Conservation (phyloP, 768 basidiomycete species). For the Lyophyllum semitale region DNA sequence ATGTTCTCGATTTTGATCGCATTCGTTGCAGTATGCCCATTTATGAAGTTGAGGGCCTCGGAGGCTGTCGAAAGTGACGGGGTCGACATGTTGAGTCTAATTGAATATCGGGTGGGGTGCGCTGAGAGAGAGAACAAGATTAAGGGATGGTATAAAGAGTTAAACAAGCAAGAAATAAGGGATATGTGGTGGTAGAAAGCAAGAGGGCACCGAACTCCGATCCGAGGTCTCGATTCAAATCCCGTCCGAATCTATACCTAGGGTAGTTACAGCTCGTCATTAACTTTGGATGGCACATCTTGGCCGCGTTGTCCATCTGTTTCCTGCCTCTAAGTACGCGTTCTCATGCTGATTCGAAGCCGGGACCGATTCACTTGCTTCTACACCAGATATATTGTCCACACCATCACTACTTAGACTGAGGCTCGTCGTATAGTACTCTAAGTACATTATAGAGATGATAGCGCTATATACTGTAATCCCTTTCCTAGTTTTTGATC, state of each 20-base stretch:
- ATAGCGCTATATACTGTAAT: too few species aligned
- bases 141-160: constrained; percentile 15
- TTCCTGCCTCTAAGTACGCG: too few species aligned
- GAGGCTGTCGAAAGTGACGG: constrained; percentile 6
- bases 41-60: constrained; percentile 31
- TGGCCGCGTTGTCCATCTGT: too few species aligned
- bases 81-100: constrained; percentile 13
- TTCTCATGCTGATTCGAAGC: too few species aligned
- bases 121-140: constrained; percentile 19
- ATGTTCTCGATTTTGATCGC: constrained; percentile 54
- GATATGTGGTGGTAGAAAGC: constrained; percentile 18
- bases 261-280: too few species aligned
- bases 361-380: too few species aligned
- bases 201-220: constrained; percentile 17
- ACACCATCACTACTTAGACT: too few species aligned
- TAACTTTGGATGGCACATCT: too few species aligned
- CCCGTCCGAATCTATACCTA: too few species aligned
- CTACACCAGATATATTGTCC: too few species aligned
- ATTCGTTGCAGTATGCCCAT: constrained; percentile 33
- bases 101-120: constrained; percentile 13
- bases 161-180: constrained; percentile 17
- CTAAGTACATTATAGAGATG: too few species aligned
- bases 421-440: too few species aligned
- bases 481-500: neutral
- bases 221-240: constrained; percentile 2